Base-by-base conservation (phyloP, 768 basidiomycete species). In the Thelephora aurantiotincta region DNA sequence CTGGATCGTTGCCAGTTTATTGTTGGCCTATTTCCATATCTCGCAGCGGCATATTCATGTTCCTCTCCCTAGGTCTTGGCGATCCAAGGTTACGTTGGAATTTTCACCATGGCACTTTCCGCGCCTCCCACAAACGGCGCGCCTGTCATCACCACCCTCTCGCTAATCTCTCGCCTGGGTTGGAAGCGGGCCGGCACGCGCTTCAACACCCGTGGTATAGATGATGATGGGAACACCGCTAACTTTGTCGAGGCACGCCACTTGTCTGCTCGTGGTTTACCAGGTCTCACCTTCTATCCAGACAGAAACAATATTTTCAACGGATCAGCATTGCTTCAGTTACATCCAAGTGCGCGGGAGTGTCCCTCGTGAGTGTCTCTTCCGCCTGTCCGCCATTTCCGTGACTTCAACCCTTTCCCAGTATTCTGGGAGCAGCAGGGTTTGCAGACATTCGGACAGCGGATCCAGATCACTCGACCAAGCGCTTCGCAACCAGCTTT, bases 401-500 rank as follows among this genome's bases (percentile, higher is more conserved):
- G 37, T 45, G 18, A 36, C 49, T 43, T 13, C 43, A 43, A 47
- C 45, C 41, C 33, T 41, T 46, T 48, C 47, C 42, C 58, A 92
- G 91, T 98, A 50, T 99, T 99, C 61, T 99, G 96, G 96, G 94
- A 98, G 61, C 94, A 99, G 58, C 91, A 94, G 64, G 92, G 90
- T 22, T 62, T 93, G 35, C 90, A 93, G 59, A 93, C 94, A 0
- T 92, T 99, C 58, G 88, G 91, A 34, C 91, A 90, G 54, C 78
- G 79, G 48, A 90, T 99, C 36, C 92, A 97, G 60, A 89, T 99
- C 51, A 93, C 91, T 11, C 81, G 93, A 11, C 94, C 96, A 1
- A 83, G 89, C 55, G 90, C 92, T 2, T 93, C 93, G 0, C 94
- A 98, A 55, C 93, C 93, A 6, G 96, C 96, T 1, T 99, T 99